Evolutionary conservation across 441 rosid genomes (phyloP).

Genomic region (Lepidium campestre): DNA sequence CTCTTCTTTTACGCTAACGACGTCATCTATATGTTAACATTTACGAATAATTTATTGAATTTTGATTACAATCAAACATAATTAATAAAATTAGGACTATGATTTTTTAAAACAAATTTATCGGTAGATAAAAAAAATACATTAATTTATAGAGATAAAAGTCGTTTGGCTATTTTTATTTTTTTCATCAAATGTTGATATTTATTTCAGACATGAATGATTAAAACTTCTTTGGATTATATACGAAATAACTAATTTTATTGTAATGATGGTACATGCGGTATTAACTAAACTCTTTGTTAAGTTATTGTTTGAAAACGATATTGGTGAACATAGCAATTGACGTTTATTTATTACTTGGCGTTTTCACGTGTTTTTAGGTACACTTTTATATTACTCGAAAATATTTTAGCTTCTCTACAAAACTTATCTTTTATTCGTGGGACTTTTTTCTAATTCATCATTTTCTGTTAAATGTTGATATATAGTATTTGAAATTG

Average conservation of each 20-base stretch:
- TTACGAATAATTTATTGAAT: no score
- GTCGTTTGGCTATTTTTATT: background rate
- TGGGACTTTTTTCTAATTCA: background rate
- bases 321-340: background rate
- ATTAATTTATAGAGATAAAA: no score
- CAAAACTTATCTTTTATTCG: background rate
- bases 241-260: background rate
- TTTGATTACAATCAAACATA: no score
- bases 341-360: background rate
- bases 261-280: background rate
- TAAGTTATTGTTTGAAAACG: background rate
- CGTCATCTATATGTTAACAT: no score
- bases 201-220: background rate
- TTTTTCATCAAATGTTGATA: background rate
- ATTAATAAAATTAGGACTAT: no score
- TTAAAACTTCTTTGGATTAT: background rate
- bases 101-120: no score
- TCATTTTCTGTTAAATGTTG: background rate
- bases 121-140: no score
- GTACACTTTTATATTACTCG: background rate
- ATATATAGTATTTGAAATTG: background rate
- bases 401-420: background rate
- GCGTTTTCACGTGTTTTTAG: background rate
- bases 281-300: background rate
- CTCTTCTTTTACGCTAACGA: no score